A percentile compares a stretch with the other conserved stretches of the same genome.
Conservation (phyloP, 768 basidiomycete species). For the Boletellus ananiceps region DNA sequence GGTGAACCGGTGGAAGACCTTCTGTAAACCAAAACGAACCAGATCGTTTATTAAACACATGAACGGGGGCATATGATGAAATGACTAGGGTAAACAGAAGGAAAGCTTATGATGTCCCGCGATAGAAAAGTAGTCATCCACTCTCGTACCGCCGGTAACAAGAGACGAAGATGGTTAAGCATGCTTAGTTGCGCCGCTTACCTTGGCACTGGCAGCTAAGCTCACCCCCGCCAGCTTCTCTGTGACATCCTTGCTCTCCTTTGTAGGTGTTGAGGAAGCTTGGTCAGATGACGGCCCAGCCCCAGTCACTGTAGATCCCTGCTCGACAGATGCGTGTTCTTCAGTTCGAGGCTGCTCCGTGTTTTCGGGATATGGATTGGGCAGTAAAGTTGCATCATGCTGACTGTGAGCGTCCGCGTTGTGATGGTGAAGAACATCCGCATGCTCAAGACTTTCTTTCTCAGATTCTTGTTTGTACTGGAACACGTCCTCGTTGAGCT, state of each 20-base stretch:
- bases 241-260: conserved; percentile 20
- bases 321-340: background rate
- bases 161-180: conserved; percentile 12
- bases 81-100: conserved; percentile 2
- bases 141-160: background rate
- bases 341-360: background rate
- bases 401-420: conserved; percentile 20
- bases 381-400: background rate
- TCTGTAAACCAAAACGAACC: conserved; percentile 19
- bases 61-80: conserved; percentile 5
- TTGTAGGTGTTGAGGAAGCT: conserved; percentile 4
- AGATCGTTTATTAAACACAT: conserved; percentile 22
- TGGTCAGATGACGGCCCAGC: background rate
- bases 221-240: conserved; percentile 27
- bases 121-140: background rate
- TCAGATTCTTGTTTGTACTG: conserved; percentile 82
- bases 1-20: conserved; percentile 25
- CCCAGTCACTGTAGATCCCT: conserved; percentile 1
- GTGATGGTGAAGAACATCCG: conserved; percentile 48
- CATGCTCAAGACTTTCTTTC: conserved; percentile 39
- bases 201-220: conserved; percentile 31
- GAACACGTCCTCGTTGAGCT: conserved; percentile 54
- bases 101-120: conserved; percentile 1
- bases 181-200: conserved; percentile 15
- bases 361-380: background rate